Conservation (phyloP, 495 filamentous ascomycete species). For the Xylaria cubensis region DNA sequence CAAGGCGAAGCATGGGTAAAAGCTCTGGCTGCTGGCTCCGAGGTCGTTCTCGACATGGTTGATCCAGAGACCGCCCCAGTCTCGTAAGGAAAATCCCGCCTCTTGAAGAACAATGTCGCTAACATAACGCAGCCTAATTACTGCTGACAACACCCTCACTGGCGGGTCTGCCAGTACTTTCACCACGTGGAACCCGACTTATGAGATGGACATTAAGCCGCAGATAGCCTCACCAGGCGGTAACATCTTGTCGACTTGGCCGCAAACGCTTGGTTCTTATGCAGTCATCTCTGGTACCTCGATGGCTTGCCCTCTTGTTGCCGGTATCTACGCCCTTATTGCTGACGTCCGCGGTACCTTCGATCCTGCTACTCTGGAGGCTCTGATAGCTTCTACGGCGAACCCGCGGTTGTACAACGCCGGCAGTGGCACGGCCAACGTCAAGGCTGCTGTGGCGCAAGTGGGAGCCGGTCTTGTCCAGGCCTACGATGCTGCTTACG, state of each 20-base stretch:
- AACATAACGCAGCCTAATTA: constrained; percentile 32
- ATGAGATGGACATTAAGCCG: constrained; percentile 60
- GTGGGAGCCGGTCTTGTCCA: constrained; percentile 64
- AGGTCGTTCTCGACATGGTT: constrained; percentile 50
- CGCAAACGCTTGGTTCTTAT: constrained; percentile 57
- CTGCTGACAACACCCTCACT: constrained; percentile 43
- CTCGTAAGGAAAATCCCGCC: constrained; percentile 32
- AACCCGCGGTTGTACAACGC: constrained; percentile 56
- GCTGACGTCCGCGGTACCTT: constrained; percentile 55
- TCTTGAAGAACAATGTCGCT: constrained; percentile 17
- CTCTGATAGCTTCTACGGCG: constrained; percentile 54
- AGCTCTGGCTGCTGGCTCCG: constrained; percentile 43
- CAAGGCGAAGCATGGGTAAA: constrained; percentile 55
- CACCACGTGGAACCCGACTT: constrained; percentile 64
- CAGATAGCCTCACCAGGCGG: constrained; percentile 62
- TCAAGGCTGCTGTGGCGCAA: constrained; percentile 61
- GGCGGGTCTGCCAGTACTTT: constrained; percentile 57
- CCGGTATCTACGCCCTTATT: constrained; percentile 61
- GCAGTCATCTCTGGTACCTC: constrained; percentile 64
- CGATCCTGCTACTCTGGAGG: constrained; percentile 54
- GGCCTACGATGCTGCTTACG: constrained; percentile 62
- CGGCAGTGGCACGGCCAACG: constrained; percentile 44
- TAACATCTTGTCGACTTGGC: constrained; percentile 63
- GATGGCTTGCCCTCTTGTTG: constrained; percentile 65
- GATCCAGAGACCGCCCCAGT: constrained; percentile 49